Base-by-base conservation (phyloP, 2,329 filamentous ascomycete genomes). In the Colletotrichum sp. region DNA sequence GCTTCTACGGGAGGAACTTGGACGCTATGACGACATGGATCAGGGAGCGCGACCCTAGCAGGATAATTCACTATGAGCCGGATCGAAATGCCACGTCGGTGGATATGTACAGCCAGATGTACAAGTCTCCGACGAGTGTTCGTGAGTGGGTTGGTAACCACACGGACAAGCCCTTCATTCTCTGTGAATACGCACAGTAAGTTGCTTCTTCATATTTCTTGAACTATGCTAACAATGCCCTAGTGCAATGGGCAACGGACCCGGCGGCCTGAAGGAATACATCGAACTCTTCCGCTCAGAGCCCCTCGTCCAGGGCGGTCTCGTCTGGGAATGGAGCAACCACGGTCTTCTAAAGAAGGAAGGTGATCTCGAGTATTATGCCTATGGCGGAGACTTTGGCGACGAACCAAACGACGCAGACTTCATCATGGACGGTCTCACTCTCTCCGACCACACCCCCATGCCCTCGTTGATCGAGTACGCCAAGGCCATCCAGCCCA, bases 161-260 rank as follows among this genome's bases (percentile, higher is more conserved):
- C 5, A 82, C 82, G 84, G 81, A 84, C 44, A 90, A 93, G 81
- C 92, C 92, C 0, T 85, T 93, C 0, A 85, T 93, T 1, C 85
- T 90, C 36, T 90, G 89, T 65, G 90, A 92, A 75, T 91, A 86
- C 75, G 85, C 85, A 0, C 89, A 91, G 72, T 75, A 66, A 18
- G 71, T 66, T 0, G 4, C 0, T 6, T 13, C 12, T 4, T 44
- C 1, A 4, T 3, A 2, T 4, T 3, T 5, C 6, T 8, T 10
- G 39, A 8, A 18, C 2, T 15, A 0, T n/a, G 13, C 60, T 75
- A 7, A 71, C 13, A 13, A 9, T 5, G 4, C 7, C 2, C 6
- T 0, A 75, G 72, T 76, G 92, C 93, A 0, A 95, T 95, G 93
- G 93, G 93, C 0, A 95, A 94, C 75, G 93, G 92, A 0, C 93